Conservation (phyloP, 2,329 filamentous ascomycete species). For the Orbilia oligospora region DNA sequence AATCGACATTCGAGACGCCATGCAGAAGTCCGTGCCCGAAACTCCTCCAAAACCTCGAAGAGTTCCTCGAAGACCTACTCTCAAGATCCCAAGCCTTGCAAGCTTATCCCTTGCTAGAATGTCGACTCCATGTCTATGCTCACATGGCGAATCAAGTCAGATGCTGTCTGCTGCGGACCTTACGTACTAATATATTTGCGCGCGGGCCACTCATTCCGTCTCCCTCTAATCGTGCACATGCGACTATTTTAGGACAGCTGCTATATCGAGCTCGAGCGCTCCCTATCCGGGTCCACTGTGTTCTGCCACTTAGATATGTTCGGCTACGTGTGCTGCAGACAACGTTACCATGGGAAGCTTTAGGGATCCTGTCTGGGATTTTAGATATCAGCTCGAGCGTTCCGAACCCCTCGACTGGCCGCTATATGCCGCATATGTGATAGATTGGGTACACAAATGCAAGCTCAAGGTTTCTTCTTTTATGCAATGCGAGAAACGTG, state of each 20-base stretch:
- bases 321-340: conserved; percentile 56
- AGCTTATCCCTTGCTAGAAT: conserved; percentile 12
- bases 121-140: conserved; percentile 33
- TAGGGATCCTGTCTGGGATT: conserved; percentile 21
- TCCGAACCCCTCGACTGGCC: background rate
- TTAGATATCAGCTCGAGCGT: background rate
- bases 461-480: conserved; percentile 21
- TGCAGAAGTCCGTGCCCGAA: conserved; percentile 43
- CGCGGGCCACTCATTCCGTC: background rate
- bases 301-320: conserved; percentile 23
- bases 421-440: conserved; percentile 31
- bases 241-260: conserved; percentile 23
- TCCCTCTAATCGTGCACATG: background rate
- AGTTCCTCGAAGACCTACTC: conserved; percentile 28
- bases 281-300: background rate
- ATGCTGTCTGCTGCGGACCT: conserved; percentile 14
- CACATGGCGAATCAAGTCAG: conserved; percentile 30
- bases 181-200: background rate
- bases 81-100: too few species aligned
- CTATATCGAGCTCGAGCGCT: conserved; percentile 22
- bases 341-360: conserved; percentile 50
- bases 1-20: conserved; percentile 12
- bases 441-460: conserved; percentile 22
- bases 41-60: conserved; percentile 25
- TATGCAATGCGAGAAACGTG: conserved; percentile 60